These are phyloP conservation scores for Arthrobotrys sphaeroides DNA, from an alignment of 2,329 filamentous ascomycete genomes.

Conservation along the genomic window DNA sequence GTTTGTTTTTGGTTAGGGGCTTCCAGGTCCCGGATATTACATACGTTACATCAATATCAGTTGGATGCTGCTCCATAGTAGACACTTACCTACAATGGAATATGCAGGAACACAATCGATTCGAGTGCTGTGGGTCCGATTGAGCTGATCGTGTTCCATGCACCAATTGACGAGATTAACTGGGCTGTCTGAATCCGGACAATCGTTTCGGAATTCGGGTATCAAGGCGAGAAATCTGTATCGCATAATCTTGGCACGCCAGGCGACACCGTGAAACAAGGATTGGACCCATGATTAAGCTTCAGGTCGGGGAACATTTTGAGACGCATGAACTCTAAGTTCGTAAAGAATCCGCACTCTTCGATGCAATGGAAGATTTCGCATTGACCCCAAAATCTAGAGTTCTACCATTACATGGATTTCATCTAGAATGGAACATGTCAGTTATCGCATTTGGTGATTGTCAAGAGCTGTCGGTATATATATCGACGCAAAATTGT, in stretches of 20 bases:
- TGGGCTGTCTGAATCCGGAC: not conserved
- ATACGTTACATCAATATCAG: no score
- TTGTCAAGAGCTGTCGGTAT: no score
- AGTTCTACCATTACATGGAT: no score
- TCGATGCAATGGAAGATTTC: not conserved
- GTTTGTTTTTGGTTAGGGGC: not conserved
- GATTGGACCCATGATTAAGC: not conserved
- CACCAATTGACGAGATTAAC: not conserved
- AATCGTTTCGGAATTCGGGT: constrained; percentile 9
- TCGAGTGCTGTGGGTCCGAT: not conserved
- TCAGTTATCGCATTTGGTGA: no score
- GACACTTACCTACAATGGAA: not conserved
- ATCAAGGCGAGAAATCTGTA: constrained; percentile 10
- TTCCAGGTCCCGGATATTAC: not conserved
- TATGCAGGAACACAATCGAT: not conserved
- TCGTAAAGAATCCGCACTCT: not conserved
- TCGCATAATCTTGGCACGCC: constrained; percentile 33
- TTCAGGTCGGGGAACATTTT: no score
- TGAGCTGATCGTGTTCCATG: not conserved
- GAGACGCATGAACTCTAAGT: not conserved
- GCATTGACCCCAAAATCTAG: no score
- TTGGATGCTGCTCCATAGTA: not conserved
- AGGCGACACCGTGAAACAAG: not conserved
- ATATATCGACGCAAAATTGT: no score
- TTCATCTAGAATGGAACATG: no score